phyloP scores from a whole-genome alignment of 805 yeast species.

The Cyberlindnera lachancei region DNA sequence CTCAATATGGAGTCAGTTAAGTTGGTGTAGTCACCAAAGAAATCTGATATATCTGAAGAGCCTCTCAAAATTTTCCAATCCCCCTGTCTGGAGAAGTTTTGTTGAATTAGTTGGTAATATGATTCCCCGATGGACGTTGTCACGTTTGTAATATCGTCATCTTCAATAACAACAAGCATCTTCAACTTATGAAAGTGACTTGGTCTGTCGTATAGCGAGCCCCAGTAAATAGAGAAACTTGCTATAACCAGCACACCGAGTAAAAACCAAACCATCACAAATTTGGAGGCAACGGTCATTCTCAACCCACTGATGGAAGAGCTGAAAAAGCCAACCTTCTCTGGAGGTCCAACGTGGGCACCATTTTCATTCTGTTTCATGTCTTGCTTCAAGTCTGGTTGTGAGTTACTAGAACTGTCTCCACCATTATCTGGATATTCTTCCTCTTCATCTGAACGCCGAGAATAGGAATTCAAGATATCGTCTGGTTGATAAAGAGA shows the following conservation, averaged over 20 bases:
- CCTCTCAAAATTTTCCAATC: constrained; percentile 14
- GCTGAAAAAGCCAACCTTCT: not conserved
- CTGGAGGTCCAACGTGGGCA: no score
- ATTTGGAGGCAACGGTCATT: not conserved
- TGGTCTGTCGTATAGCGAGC: constrained; percentile 26
- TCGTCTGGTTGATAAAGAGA: no score
- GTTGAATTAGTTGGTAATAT: constrained; percentile 1
- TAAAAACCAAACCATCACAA: not conserved
- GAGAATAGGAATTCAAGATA: no score
- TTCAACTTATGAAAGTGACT: constrained; percentile 20
- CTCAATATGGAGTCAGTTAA: constrained; percentile 16
- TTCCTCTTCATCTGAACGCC: no score
- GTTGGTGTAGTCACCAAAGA: constrained; percentile 3
- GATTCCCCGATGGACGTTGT: constrained; percentile 11
- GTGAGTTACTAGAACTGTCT: no score
- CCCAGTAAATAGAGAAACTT: constrained; percentile 17
- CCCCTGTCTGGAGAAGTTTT: constrained; percentile 4
- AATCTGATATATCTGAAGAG: constrained; percentile 2
- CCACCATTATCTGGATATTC: no score
- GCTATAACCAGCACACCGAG: not conserved
- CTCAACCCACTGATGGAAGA: not conserved
- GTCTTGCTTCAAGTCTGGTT: no score
- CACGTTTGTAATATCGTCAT: constrained; percentile 19
- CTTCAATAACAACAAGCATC: constrained; percentile 28
- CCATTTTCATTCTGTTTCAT: no score